These are phyloP conservation scores for Candida sanyaensis DNA, from an alignment of 1,139 yeast genomes.

Conservation along the genomic window DNA sequence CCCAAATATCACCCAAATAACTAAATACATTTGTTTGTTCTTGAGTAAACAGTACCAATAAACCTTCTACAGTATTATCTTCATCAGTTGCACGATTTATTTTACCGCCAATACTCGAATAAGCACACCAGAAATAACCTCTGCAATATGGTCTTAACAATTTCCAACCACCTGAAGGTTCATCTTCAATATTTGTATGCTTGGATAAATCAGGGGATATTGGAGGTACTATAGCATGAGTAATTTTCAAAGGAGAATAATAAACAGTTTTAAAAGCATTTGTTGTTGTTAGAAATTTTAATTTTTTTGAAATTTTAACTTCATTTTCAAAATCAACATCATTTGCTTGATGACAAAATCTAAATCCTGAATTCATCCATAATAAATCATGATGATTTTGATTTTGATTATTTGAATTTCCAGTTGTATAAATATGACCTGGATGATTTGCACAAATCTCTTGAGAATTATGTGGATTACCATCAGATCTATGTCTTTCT, in stretches of 20 bases:
- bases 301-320: conserved; percentile 21
- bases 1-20: conserved; percentile 40
- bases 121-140: conserved; percentile 49
- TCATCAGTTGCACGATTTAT: conserved; percentile 16
- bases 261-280: conserved; percentile 30
- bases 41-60: conserved; percentile 25
- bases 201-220: conserved; percentile 15
- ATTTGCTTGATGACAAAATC: conserved; percentile 14
- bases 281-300: conserved; percentile 19
- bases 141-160: conserved; percentile 39
- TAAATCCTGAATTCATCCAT: conserved; percentile 37
- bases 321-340: conserved; percentile 24
- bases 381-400: conserved; percentile 24
- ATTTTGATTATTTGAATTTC: too few species aligned
- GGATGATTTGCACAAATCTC: conserved; percentile 43
- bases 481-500: conserved; percentile 27
- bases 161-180: conserved; percentile 28
- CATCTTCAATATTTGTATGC: conserved; percentile 24
- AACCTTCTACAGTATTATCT: conserved; percentile 28
- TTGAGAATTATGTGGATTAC: conserved; percentile 22
- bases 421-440: conserved; percentile 27
- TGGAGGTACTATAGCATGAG: conserved; percentile 37
- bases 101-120: conserved; percentile 40
- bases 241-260: conserved; percentile 23
- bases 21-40: conserved; percentile 23